Conservation (phyloP, 768 basidiomycete species). For the Suillus fuscotomentosus region DNA sequence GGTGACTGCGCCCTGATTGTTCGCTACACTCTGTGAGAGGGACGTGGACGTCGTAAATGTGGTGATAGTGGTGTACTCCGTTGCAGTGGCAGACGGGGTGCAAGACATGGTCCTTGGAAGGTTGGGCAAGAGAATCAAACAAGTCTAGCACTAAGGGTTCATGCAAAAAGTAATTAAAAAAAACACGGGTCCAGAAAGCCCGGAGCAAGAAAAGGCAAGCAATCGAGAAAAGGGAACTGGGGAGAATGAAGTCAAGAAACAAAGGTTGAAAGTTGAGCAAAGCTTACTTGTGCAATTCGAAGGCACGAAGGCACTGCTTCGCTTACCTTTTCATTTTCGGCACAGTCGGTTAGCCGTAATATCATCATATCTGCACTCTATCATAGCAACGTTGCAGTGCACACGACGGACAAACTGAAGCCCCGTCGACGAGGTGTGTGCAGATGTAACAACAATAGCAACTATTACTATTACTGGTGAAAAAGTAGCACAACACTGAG, state of each 20-base stretch:
- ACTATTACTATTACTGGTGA: not conserved
- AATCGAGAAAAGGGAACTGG: not conserved
- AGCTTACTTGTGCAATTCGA: slow-evolving; percentile 20
- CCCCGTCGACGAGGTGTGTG: not conserved
- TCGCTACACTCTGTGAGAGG: slow-evolving; percentile 34
- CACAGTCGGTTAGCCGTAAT: not conserved
- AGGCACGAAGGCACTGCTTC: not conserved
- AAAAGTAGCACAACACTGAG: not conserved
- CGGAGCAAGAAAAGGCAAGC: slow-evolving; percentile 1
- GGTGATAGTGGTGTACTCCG: slow-evolving; percentile 38
- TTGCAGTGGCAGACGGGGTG: slow-evolving; percentile 41
- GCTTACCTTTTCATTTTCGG: not conserved
- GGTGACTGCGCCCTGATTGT: slow-evolving; percentile 29
- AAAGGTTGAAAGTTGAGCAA: slow-evolving; percentile 38
- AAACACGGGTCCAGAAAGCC: not conserved
- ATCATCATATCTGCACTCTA: not conserved
- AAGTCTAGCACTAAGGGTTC: not conserved
- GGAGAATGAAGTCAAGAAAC: slow-evolving; percentile 6
- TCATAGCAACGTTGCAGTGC: not conserved
- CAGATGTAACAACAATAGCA: not conserved
- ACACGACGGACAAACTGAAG: not conserved
- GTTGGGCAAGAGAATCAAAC: not conserved
- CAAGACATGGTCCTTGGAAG: slow-evolving; percentile 34
- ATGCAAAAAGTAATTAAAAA: not conserved
- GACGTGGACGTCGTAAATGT: slow-evolving; percentile 35